Evolutionary conservation across 305 asterid genomes (phyloP), one percentile per base, ranked within the genome.

Genomic region (Coffea humblotiana): DNA sequence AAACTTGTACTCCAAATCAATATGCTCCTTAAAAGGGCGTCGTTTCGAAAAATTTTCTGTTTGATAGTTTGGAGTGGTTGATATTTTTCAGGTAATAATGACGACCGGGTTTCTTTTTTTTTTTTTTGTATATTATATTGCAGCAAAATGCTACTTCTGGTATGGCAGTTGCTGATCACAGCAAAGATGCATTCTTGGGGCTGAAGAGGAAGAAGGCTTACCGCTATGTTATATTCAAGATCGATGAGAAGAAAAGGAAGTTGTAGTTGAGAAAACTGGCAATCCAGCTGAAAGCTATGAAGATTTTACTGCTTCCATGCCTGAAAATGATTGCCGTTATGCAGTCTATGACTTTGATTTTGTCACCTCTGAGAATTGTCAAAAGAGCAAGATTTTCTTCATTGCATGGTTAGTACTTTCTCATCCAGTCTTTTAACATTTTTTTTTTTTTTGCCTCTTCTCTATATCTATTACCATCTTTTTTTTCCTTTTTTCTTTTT

Each of bases 381-480:
- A 74, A 32, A 85, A 85, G 76, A 85, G 86, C 85, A 85, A 85
- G 76, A 85, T 85, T 2, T 85, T 85, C 82, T 85, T 85, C 78
- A 85, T 85, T 77, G 85, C 88, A 35, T 85, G 87, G 87, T 84
- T 21, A 68, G 81, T 71, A 3, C 23, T 29, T 73, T 6, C 13
- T 16, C 10, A 49, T 45, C 54, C 54, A n/a, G 56, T 27, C 4
- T 7, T 65, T 25, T 3, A 21, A 47, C 27, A 45, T 3, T 19
- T 6, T 12, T 14, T 3, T 3, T 19, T 6, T 12, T 14, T 3
- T 2, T 16, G 49, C 16, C 64, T 56, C 10, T 19, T 18, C 63
- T 56, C 63, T 56, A 8, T 18, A 19, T 56, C 63, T 56, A 56
- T 18, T 37, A 3, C 43, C 43, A 56, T 18, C 63, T 56, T 56